Evolutionary conservation across 2,329 filamentous ascomycete species (phyloP).

Genomic region (Pestalotiopsis sp.): DNA sequence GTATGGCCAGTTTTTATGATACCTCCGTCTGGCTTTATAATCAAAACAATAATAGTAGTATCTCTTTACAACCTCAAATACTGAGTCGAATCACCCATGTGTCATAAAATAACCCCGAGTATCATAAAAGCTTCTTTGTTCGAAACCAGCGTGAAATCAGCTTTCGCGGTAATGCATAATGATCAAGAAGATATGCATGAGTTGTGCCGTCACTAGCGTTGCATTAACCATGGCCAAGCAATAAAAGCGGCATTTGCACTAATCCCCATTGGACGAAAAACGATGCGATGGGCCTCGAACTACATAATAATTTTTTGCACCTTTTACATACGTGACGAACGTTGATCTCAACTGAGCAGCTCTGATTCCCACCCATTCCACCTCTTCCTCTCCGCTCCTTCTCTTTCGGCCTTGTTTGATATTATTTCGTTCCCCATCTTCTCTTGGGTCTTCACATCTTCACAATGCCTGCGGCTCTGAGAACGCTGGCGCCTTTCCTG

Average conservation of each 20-base stretch:
- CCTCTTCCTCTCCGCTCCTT: constrained; percentile 6
- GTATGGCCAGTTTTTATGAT: too few species aligned
- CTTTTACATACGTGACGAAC: background rate
- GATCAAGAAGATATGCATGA: background rate
- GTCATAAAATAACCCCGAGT: background rate
- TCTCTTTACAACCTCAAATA: too few species aligned
- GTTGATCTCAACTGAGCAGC: background rate
- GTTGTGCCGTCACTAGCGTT: background rate
- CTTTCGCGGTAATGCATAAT: too few species aligned
- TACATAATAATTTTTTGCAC: constrained; percentile 1
- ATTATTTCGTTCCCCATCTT: background rate
- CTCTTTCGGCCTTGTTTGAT: background rate
- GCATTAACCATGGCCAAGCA: background rate
- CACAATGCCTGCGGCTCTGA: constrained; percentile 81
- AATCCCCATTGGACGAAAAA: background rate
- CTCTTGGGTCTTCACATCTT: constrained; percentile 16
- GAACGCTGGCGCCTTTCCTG: constrained; percentile 77
- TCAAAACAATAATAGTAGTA: too few species aligned
- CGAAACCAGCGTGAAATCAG: too few species aligned
- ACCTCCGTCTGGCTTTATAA: too few species aligned
- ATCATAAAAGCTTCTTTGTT: background rate
- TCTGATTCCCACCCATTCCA: background rate
- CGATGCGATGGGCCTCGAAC: background rate
- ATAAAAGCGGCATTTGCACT: background rate
- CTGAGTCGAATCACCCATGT: too few species aligned